Percentiles rank a stretch among this genome's conserved stretches.
Conservation (phyloP, 2,329 filamentous ascomycete species). For the Sporothrix pallida region DNA sequence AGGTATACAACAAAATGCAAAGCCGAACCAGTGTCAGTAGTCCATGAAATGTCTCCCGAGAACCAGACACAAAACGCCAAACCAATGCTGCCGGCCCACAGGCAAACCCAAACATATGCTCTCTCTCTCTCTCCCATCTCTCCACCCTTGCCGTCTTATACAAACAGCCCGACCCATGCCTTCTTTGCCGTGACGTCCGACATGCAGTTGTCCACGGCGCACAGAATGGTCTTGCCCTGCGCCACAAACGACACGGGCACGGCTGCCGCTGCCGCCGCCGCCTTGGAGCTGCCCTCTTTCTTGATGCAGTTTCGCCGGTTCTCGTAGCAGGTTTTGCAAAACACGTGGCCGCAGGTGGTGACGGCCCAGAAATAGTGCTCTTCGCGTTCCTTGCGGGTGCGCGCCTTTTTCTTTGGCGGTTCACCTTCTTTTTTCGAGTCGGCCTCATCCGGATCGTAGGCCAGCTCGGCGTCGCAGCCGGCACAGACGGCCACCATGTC, state of each 20-base stretch:
- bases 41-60: not conserved
- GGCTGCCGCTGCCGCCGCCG: constrained; percentile 35
- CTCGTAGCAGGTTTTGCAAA: constrained; percentile 67
- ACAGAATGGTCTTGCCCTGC: constrained; percentile 50
- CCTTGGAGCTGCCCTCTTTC: constrained; percentile 39
- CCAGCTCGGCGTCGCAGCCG: constrained; percentile 83
- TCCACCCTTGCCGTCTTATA: constrained; percentile 43
- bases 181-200: constrained; percentile 60
- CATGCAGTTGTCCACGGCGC: constrained; percentile 63
- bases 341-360: constrained; percentile 86
- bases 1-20: no score
- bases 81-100: not conserved
- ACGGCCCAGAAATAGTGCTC: constrained; percentile 93
- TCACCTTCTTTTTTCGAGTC: constrained; percentile 37
- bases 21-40: not conserved
- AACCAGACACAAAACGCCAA: not conserved
- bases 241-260: constrained; percentile 47
- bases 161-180: constrained; percentile 67
- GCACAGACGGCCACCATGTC: constrained; percentile 81
- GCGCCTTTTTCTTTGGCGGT: constrained; percentile 48
- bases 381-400: constrained; percentile 57
- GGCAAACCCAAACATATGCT: not conserved
- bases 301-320: constrained; percentile 56
- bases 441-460: constrained; percentile 63
- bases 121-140: not conserved